Percentiles rank a stretch among this genome's conserved stretches.
Evolutionary conservation across 495 filamentous ascomycete genomes (phyloP).

Genomic region (Barbatosphaeria neglecta): DNA sequence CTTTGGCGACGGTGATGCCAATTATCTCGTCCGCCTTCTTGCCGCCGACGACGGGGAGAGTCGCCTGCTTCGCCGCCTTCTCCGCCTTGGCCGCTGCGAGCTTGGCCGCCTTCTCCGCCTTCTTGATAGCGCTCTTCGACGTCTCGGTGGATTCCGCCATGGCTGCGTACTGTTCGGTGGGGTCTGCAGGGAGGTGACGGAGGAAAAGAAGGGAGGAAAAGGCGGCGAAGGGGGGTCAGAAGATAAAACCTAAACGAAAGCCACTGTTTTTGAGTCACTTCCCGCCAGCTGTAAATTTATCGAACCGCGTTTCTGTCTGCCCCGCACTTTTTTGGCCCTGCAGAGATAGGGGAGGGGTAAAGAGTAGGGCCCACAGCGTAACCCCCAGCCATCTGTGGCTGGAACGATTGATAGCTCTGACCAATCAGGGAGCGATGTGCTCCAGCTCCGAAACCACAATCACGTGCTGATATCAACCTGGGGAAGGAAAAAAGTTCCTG

Average conservation of each 20-base stretch:
- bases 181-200: not conserved
- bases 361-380: not conserved
- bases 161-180: constrained; percentile 5
- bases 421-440: constrained; percentile 1
- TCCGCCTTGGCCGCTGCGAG: constrained; percentile 55
- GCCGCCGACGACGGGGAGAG: constrained; percentile 32
- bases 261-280: constrained; percentile 3
- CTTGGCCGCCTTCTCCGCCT: constrained; percentile 56
- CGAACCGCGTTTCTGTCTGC: not conserved
- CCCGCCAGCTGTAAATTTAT: not conserved
- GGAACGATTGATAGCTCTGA: not conserved
- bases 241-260: too few relatives aligned
- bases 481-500: constrained; percentile 23
- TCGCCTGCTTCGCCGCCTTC: constrained; percentile 48
- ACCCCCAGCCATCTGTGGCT: not conserved
- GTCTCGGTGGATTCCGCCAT: constrained; percentile 37
- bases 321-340: constrained; percentile 1
- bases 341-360: not conserved
- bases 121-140: constrained; percentile 64
- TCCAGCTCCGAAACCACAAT: not conserved
- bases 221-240: not conserved
- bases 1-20: constrained; percentile 74
- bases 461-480: too few relatives aligned
- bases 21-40: constrained; percentile 55
- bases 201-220: not conserved